Conservation (phyloP, 2,329 filamentous ascomycete species). For the Didymella glomerata region DNA sequence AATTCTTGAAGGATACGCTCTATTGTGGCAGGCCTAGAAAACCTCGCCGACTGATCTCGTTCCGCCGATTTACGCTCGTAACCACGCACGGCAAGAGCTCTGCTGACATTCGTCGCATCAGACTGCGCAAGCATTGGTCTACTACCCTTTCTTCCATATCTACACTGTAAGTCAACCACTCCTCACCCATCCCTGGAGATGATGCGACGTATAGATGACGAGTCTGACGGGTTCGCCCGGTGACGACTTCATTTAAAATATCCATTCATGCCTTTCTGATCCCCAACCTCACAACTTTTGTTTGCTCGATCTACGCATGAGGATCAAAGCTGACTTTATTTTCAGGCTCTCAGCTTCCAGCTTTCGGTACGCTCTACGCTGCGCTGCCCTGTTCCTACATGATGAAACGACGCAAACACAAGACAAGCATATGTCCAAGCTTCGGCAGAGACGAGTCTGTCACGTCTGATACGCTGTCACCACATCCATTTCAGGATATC, state of each 20-base stretch:
- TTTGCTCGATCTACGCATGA: slow-evolving; percentile 10
- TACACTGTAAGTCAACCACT: slow-evolving; percentile 31
- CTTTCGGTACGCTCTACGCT: slow-evolving; percentile 29
- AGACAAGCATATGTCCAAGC: slow-evolving; percentile 99
- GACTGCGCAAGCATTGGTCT: background rate
- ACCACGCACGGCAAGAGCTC: background rate
- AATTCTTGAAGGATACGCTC: slow-evolving; percentile 84
- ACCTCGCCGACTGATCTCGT: slow-evolving; percentile 92
- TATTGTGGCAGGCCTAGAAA: slow-evolving; percentile 99
- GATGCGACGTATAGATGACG: slow-evolving; percentile 71
- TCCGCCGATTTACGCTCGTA: slow-evolving; percentile 5
- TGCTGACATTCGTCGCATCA: slow-evolving; percentile 21
- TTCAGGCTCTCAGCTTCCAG: slow-evolving; percentile 19
- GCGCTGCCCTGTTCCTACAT: slow-evolving; percentile 52
- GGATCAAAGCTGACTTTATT: slow-evolving; percentile 14
- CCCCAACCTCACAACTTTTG: slow-evolving; percentile 16
- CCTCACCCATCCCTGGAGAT: slow-evolving; percentile 37
- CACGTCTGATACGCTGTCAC: slow-evolving; percentile 43
- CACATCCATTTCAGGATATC: slow-evolving; percentile 26
- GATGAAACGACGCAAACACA: slow-evolving; percentile 82
- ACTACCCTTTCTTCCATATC: rapidly evolving
- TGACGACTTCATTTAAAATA: slow-evolving; percentile 68
- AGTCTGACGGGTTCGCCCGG: slow-evolving; percentile 77
- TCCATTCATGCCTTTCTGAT: slow-evolving; percentile 73
- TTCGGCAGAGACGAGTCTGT: slow-evolving; percentile 60